Evolutionary conservation across 2,329 filamentous ascomycete genomes (phyloP).

Genomic region (Cladosporium cucumerinum): DNA sequence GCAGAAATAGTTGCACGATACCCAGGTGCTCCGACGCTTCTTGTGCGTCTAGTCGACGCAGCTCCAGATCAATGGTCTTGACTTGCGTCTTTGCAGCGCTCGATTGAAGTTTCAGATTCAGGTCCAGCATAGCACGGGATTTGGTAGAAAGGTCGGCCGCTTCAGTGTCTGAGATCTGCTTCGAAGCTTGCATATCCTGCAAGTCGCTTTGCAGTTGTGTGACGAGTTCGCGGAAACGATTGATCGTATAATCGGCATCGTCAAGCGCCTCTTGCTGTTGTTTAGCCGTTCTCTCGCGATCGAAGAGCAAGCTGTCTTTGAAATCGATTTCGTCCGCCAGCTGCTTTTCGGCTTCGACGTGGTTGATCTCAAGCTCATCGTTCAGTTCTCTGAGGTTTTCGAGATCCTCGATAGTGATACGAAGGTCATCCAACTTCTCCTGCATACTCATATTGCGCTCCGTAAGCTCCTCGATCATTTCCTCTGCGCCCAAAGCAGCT

Average conservation of each 20-base stretch:
- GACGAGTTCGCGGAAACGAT: slow-evolving; percentile 84
- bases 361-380: slow-evolving; percentile 90
- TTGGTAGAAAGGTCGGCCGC: slow-evolving; percentile 85
- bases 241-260: slow-evolving; percentile 86
- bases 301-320: slow-evolving; percentile 78
- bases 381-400: slow-evolving; percentile 88
- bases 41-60: slow-evolving; percentile 80
- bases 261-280: slow-evolving; percentile 78
- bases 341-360: slow-evolving; percentile 89
- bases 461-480: slow-evolving; percentile 89
- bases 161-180: slow-evolving; percentile 88
- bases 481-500: slow-evolving; percentile 79
- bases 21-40: slow-evolving; percentile 84
- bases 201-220: slow-evolving; percentile 80
- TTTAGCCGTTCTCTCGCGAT: slow-evolving; percentile 68
- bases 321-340: slow-evolving; percentile 91
- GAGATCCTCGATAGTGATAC: slow-evolving; percentile 77
- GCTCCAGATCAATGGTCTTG: slow-evolving; percentile 89
- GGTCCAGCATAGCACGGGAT: slow-evolving; percentile 91
- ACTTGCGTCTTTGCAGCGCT: slow-evolving; percentile 88
- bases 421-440: slow-evolving; percentile 79
- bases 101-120: slow-evolving; percentile 89
- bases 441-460: slow-evolving; percentile 81
- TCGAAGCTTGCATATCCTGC: slow-evolving; percentile 87
- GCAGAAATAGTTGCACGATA: slow-evolving; percentile 85